Conservation (phyloP, 345 rosid species). For the Carallia pectinifolia region DNA sequence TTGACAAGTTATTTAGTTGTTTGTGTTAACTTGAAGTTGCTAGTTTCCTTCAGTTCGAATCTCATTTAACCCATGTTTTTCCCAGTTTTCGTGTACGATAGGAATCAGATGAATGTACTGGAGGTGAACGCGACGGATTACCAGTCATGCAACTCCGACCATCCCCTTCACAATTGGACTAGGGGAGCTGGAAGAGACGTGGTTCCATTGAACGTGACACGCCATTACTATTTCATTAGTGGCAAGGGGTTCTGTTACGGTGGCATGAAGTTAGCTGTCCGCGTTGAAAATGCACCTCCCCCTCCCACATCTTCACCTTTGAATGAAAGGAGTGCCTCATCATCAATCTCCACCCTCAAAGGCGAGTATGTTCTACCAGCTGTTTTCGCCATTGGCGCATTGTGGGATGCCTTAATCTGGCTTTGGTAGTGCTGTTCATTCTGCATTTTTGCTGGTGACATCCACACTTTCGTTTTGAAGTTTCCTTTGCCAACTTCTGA, state of each 20-base stretch:
- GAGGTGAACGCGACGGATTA: conserved; percentile 89
- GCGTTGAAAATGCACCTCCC: conserved; percentile 66
- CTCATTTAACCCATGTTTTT: background rate
- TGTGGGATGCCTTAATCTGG: conserved; percentile 51
- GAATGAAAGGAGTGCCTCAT: conserved; percentile 33
- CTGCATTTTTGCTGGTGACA: background rate
- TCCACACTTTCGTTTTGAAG: background rate
- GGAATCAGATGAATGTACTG: conserved; percentile 76
- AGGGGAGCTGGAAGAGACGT: conserved; percentile 89
- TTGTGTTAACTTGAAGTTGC: background rate
- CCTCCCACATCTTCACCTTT: conserved; percentile 55
- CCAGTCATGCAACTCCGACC: conserved; percentile 59
- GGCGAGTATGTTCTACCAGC: conserved; percentile 43
- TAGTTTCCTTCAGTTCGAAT: background rate
- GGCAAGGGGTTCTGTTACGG: conserved; percentile 88
- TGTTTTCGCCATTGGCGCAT: conserved; percentile 41
- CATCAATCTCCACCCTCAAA: conserved; percentile 27
- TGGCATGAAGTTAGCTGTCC: conserved; percentile 71
- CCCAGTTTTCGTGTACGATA: conserved; percentile 83
- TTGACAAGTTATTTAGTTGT: background rate
- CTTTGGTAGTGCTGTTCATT: conserved; percentile 28
- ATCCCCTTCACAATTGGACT: conserved; percentile 78
- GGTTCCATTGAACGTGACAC: conserved; percentile 79
- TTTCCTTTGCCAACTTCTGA: conserved; percentile 24
- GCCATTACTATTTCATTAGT: conserved; percentile 66